Percentiles rank a stretch among this genome's conserved stretches.
Evolutionary conservation across 345 rosid genomes (phyloP).

Genomic region (Lenwebbia sp.): DNA sequence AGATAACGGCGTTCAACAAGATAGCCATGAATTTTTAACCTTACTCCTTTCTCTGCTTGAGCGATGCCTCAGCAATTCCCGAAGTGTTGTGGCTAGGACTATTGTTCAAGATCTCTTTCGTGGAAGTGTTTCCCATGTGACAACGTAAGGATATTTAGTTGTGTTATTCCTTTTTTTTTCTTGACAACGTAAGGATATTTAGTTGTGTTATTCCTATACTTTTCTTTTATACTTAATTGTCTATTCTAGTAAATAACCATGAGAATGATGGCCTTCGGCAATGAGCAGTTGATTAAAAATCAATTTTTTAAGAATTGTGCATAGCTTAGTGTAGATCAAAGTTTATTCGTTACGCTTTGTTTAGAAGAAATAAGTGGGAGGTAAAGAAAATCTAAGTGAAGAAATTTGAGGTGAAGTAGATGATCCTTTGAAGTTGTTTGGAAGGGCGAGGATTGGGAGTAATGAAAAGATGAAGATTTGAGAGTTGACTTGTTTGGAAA

Average conservation of each 20-base stretch:
- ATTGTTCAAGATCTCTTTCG: constrained; percentile 96
- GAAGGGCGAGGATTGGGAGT: background rate
- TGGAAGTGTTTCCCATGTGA: constrained; percentile 94
- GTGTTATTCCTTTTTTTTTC: background rate
- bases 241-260: background rate
- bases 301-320: background rate
- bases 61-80: constrained; percentile 63
- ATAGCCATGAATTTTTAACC: constrained; percentile 92
- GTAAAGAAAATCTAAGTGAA: background rate
- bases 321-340: background rate
- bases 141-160: constrained; percentile 51
- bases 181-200: too few relatives aligned
- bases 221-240: background rate
- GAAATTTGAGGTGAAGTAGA: background rate
- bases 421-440: background rate
- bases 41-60: constrained; percentile 92
- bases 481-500: background rate
- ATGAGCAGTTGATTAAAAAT: background rate
- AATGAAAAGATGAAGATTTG: background rate
- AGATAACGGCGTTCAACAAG: constrained; percentile 96
- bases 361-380: background rate
- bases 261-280: background rate
- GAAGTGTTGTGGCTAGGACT: constrained; percentile 47
- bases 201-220: background rate
- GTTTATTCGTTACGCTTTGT: background rate